phyloP scores from a whole-genome alignment of 129 eudicot genomes.

The Flaveria brownii region DNA sequence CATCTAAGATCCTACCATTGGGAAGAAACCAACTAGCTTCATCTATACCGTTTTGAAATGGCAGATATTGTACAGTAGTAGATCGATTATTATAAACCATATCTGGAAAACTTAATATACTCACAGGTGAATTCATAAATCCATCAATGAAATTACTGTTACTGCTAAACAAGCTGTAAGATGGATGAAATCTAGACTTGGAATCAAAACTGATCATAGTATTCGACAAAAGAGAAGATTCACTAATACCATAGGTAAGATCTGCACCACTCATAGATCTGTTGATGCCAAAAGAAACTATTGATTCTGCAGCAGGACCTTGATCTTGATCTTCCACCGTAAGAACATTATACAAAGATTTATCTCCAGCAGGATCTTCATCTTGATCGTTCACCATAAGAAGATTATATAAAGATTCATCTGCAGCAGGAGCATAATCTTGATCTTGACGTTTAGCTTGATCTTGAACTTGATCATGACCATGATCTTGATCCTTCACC shows the following conservation, averaged over 20 bases:
- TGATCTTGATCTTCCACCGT: constrained; percentile 36
- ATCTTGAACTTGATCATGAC: constrained; percentile 6
- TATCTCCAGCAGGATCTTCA: constrained; percentile 52
- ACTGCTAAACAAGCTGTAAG: constrained; percentile 32
- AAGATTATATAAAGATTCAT: too few relatives aligned
- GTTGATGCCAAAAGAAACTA: constrained; percentile 5
- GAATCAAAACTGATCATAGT: constrained; percentile 26
- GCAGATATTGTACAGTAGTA: constrained; percentile 44
- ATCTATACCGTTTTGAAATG: constrained; percentile 23
- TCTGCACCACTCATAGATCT: constrained; percentile 22
- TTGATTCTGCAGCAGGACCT: constrained; percentile 6
- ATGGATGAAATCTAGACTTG: constrained; percentile 39
- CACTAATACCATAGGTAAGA: constrained; percentile 32
- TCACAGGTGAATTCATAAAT: constrained; percentile 67
- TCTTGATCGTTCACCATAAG: too few relatives aligned
- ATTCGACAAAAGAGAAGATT: constrained; percentile 16
- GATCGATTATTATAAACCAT: constrained; percentile 51
- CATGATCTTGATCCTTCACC: constrained; percentile 30
- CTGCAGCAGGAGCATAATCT: too few relatives aligned
- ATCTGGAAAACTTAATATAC: constrained; percentile 61
- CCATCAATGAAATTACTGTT: constrained; percentile 44
- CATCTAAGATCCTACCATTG: constrained; percentile 14
- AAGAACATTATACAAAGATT: constrained; percentile 61
- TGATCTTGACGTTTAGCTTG: too few relatives aligned
- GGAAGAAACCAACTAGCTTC: constrained; percentile 30